Percentiles rank a stretch among this genome's conserved stretches.
phyloP scores from a whole-genome alignment of 2,329 filamentous ascomycete genomes.

The Penicillium sp. region DNA sequence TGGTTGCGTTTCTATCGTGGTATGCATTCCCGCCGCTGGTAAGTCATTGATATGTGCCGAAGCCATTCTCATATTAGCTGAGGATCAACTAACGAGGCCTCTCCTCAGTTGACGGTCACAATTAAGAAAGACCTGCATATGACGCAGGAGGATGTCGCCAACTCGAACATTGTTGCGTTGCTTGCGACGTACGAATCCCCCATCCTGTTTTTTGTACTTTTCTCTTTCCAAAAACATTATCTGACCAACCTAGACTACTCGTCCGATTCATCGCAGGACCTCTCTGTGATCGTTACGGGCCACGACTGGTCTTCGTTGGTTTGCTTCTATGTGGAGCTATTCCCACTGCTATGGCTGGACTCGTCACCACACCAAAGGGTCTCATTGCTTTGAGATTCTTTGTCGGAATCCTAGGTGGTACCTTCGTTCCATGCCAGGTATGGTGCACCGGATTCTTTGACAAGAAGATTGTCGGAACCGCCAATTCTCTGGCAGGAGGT shows the following conservation, averaged over 20 bases:
- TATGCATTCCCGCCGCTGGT: constrained; percentile 87
- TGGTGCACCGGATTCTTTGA: constrained; percentile 94
- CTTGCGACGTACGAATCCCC: constrained; percentile 57
- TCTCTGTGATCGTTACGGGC: constrained; percentile 80
- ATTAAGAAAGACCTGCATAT: constrained; percentile 78
- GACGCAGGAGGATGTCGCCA: constrained; percentile 68
- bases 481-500: constrained; percentile 80
- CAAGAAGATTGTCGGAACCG: constrained; percentile 85
- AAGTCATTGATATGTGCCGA: constrained; percentile 32
- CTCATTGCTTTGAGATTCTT: constrained; percentile 46
- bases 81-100: background rate
- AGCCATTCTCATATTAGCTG: background rate
- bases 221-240: background rate
- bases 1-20: constrained; percentile 85
- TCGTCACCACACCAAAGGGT: constrained; percentile 63
- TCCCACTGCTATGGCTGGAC: constrained; percentile 77
- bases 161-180: constrained; percentile 86
- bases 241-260: constrained; percentile 53
- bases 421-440: constrained; percentile 67
- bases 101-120: constrained; percentile 61
- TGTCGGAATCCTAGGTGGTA: constrained; percentile 44
- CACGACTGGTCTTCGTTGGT: constrained; percentile 75
- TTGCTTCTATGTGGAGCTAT: constrained; percentile 74
- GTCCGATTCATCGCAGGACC: constrained; percentile 77
- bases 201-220: background rate